Evolutionary conservation across 768 basidiomycete genomes (phyloP), one percentile per base, ranked within the genome.

Genomic region (Leucocoprinus birnbaumii): DNA sequence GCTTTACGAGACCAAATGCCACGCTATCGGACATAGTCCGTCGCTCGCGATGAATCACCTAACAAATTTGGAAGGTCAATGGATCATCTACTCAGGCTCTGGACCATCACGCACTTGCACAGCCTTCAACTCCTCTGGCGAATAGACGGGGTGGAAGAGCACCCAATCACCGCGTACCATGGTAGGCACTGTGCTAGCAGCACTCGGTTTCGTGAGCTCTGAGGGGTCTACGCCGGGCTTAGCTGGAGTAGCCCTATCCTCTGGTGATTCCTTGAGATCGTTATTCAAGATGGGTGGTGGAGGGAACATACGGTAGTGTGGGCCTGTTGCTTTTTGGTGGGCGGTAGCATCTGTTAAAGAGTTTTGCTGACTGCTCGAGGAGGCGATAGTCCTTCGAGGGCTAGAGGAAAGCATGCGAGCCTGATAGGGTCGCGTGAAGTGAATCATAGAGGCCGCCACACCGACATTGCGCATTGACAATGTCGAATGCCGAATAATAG

Each of bases 61-160:
- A 43, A 42, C 24, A 47, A 27, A 49, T n/a, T 3, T 21, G n/a
- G n/a, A n/a, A n/a, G n/a, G n/a, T n/a, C 49, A 50, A 19, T 51
- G 9, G 9, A 16, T 38, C 38, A 54, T 24, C n/a, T 24, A 43
- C 51, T 58, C 18, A 19, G 38, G 34, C n/a, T n/a, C n/a, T n/a
- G n/a, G n/a, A n/a, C 3, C 22, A 5, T 8, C 70, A 48, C 25
- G 24, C 62, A 88, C 90, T 69, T 89, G 74, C 14, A 91, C 90
- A 13, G 89, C 80, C 59, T 73, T 83, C 48, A 92, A 66, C 64
- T 93, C 91, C 35, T 83, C 82, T 16, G 73, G 67, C 5, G 89
- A 83, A 67, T 98, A 98, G 1, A 96, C 94, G 0, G 95, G 95
- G 65, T 96, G 92, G 66, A 94, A 92, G 1, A 97, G 72, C 10